phyloP scores from a whole-genome alignment of 495 filamentous ascomycete genomes.

The Hyaloscypha bicolor region DNA sequence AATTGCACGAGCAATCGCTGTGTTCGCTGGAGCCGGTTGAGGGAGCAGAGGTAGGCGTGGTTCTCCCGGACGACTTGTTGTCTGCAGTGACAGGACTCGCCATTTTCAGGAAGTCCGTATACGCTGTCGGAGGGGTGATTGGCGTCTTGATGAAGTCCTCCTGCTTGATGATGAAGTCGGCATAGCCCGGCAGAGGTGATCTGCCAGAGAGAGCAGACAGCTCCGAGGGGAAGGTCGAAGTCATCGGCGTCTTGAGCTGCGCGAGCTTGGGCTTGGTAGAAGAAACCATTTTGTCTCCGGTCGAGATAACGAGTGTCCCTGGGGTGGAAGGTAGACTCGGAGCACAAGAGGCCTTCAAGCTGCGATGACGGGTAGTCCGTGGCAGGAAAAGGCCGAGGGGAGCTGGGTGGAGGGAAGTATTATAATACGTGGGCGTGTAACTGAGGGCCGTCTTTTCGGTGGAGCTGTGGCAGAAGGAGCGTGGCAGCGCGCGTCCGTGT shows the following conservation, averaged over 20 bases:
- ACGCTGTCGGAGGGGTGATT: slow-evolving; percentile 89
- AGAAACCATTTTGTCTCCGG: slow-evolving; percentile 47
- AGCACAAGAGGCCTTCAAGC: slow-evolving; percentile 37
- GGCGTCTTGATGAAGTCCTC: slow-evolving; percentile 67
- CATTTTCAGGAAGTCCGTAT: slow-evolving; percentile 84
- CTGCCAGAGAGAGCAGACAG: slow-evolving; percentile 53
- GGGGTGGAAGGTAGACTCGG: slow-evolving; percentile 49
- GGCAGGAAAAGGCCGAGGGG: slow-evolving; percentile 34
- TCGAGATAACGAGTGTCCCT: slow-evolving; percentile 30
- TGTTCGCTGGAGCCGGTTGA: slow-evolving; percentile 55
- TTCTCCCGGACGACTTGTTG: slow-evolving; percentile 39
- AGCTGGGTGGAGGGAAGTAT: slow-evolving; percentile 28
- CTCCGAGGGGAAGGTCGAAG: slow-evolving; percentile 80
- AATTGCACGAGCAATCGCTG: slow-evolving; percentile 57
- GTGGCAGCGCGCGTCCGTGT: slow-evolving; percentile 22
- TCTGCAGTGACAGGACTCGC: slow-evolving; percentile 44
- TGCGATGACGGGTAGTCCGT: slow-evolving; percentile 43
- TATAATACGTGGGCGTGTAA: slow-evolving; percentile 34
- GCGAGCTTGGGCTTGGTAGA: slow-evolving; percentile 64
- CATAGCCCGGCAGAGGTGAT: slow-evolving; percentile 55
- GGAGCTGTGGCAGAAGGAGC: slow-evolving; percentile 35
- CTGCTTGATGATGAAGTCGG: slow-evolving; percentile 52
- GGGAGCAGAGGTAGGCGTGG: slow-evolving; percentile 47
- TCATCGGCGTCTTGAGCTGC: slow-evolving; percentile 76
- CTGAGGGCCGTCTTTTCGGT: slow-evolving; percentile 22